Conservation (phyloP, 2,329 filamentous ascomycete species). For the Verticillium nubilum region DNA sequence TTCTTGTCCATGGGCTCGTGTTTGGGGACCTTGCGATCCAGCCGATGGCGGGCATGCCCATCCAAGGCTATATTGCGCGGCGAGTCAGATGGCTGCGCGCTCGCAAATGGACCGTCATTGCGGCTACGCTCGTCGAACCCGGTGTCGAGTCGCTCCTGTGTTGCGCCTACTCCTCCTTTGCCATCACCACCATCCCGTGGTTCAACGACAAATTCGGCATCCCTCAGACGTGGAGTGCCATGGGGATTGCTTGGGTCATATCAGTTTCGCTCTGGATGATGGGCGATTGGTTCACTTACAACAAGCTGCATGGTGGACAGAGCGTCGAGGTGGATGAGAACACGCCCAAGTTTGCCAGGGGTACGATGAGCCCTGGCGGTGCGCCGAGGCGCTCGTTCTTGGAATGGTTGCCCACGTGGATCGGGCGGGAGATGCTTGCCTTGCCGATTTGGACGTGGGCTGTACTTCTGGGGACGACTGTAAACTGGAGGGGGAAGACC, state of each 20-base stretch:
- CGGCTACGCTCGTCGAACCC: slow-evolving; percentile 87
- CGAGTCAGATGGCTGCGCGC: slow-evolving; percentile 88
- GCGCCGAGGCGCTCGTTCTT: slow-evolving; percentile 50
- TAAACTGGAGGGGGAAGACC: slow-evolving; percentile 75
- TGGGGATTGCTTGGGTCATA: slow-evolving; percentile 59
- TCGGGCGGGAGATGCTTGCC: slow-evolving; percentile 76
- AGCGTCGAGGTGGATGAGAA: slow-evolving; percentile 66
- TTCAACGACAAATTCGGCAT: slow-evolving; percentile 48
- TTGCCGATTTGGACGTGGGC: slow-evolving; percentile 89
- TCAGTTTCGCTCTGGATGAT: slow-evolving; percentile 67
- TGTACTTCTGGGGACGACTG: slow-evolving; percentile 79
- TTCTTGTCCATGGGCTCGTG: slow-evolving; percentile 75
- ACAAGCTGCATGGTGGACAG: slow-evolving; percentile 65
- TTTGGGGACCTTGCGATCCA: slow-evolving; percentile 86
- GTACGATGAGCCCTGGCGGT: slow-evolving; percentile 28
- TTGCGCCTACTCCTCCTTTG: slow-evolving; percentile 74
- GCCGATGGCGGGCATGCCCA: slow-evolving; percentile 76
- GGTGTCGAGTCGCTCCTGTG: slow-evolving; percentile 87
- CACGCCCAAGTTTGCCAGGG: slow-evolving; percentile 68
- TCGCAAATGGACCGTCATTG: slow-evolving; percentile 85
- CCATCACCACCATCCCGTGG: slow-evolving; percentile 66
- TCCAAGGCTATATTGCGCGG: slow-evolving; percentile 71
- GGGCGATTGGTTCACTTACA: slow-evolving; percentile 69
- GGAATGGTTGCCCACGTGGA: slow-evolving; percentile 77
- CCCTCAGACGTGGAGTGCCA: slow-evolving; percentile 61